These are phyloP conservation scores for Phytophthora sojae DNA, from an alignment of 352 stramenopile genomes.

Conservation along the genomic window DNA sequence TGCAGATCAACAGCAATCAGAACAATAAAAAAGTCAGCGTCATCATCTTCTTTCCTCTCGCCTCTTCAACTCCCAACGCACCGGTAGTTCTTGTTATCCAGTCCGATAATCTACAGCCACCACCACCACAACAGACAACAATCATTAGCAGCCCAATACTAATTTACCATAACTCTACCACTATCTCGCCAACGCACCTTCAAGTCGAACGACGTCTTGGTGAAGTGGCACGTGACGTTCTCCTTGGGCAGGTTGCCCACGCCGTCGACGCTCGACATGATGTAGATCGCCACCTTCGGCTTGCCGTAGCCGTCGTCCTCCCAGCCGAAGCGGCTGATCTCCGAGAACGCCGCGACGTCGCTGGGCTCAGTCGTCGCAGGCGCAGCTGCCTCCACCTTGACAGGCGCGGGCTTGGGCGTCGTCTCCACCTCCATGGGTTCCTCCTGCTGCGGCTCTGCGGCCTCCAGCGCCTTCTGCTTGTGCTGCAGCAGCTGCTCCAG, in stretches of 20 bases:
- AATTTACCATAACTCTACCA: not conserved
- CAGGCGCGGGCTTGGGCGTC: conserved; percentile 23
- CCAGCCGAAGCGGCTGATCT: conserved; percentile 89
- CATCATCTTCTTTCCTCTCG: conserved; percentile 2
- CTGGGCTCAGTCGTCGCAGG: conserved; percentile 10
- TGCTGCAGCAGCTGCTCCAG: conserved; percentile 60
- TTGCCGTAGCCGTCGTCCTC: conserved; percentile 91
- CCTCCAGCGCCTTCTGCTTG: conserved; percentile 66
- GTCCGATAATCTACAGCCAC: conserved; percentile 55
- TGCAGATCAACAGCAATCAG: conserved; percentile 16
- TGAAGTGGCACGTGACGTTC: conserved; percentile 80
- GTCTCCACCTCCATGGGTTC: conserved; percentile 36
- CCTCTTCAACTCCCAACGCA: not conserved
- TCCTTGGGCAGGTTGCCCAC: conserved; percentile 79
- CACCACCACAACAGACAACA: not conserved
- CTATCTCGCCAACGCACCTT: conserved; percentile 48
- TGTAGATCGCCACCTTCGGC: conserved; percentile 81
- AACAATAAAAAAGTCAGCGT: conserved; percentile 17
- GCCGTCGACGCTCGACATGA: conserved; percentile 86
- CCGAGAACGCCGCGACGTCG: conserved; percentile 75
- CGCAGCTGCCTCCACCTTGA: conserved; percentile 20
- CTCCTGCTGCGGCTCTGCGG: conserved; percentile 26
- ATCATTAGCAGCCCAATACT: not conserved
- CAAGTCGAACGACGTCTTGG: conserved; percentile 84
- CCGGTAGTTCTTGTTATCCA: conserved; percentile 81